phyloP scores from a whole-genome alignment of 805 yeast genomes.

The Yarrowia sp. region DNA sequence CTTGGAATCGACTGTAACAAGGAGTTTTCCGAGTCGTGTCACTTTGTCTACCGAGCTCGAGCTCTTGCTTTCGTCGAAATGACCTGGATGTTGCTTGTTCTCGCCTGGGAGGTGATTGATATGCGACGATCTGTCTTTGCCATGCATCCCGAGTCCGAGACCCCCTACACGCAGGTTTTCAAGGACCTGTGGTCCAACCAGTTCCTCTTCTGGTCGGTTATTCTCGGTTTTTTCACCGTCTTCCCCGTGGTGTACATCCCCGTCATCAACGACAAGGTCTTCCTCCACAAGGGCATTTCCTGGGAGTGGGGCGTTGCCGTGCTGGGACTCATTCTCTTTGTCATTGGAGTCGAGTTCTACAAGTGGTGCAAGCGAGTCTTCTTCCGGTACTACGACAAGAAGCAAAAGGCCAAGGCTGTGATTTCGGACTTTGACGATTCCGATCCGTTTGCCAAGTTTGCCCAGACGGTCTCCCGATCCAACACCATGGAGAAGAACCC shows the following conservation, averaged over 20 bases:
- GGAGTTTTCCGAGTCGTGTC: constrained; percentile 48
- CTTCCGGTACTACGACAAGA: constrained; percentile 40
- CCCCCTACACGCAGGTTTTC: constrained; percentile 58
- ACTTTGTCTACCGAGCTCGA: constrained; percentile 68
- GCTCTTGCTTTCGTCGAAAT: constrained; percentile 74
- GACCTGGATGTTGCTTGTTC: constrained; percentile 81
- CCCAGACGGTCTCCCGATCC: constrained; percentile 52
- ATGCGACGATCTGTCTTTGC: constrained; percentile 65
- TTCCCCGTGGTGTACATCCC: constrained; percentile 87
- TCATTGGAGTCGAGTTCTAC: constrained; percentile 62
- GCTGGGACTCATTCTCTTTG: constrained; percentile 57
- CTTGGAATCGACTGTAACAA: constrained; percentile 67
- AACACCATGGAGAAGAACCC: constrained; percentile 42
- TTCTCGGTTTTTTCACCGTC: constrained; percentile 64
- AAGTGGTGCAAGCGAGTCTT: constrained; percentile 63
- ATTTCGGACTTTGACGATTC: constrained; percentile 62
- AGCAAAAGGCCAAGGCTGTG: constrained; percentile 51
- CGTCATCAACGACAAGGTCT: constrained; percentile 75
- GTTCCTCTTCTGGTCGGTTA: constrained; percentile 77
- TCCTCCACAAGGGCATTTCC: constrained; percentile 66
- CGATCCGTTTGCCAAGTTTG: constrained; percentile 62
- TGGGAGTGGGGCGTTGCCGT: constrained; percentile 77
- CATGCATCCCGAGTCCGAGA: constrained; percentile 64
- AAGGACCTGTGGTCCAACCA: constrained; percentile 70
- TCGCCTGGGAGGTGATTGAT: constrained; percentile 85